Evolutionary conservation across 2,329 filamentous ascomycete species (phyloP).

Genomic region (Ascochyta fabae): DNA sequence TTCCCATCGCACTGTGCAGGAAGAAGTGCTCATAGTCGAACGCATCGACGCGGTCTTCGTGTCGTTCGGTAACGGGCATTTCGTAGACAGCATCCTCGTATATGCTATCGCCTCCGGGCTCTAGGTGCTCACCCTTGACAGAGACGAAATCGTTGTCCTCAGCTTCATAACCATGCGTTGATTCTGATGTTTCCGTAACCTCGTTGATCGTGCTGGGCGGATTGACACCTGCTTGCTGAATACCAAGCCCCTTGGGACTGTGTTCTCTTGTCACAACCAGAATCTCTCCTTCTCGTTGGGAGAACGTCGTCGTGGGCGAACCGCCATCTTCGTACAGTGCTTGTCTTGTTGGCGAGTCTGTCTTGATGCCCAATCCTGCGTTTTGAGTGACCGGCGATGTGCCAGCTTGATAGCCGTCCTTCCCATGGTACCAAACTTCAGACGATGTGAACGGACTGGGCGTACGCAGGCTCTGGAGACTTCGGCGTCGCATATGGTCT

Average conservation of each 20-base stretch:
- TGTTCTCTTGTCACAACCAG: conserved; percentile 11
- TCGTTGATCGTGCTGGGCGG: conserved; percentile 31
- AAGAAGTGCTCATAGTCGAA: conserved; percentile 98
- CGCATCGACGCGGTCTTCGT: conserved; percentile 92
- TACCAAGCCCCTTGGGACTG: conserved; percentile 19
- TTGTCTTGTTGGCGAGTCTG: conserved; percentile 32
- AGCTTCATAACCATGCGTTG: conserved; percentile 36
- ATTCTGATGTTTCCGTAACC: conserved; percentile 26
- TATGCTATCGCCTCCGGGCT: conserved; percentile 42
- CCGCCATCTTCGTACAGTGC: conserved; percentile 27
- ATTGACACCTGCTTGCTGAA: conserved; percentile 30
- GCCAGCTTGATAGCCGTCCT: conserved; percentile 36
- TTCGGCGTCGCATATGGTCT: conserved; percentile 78
- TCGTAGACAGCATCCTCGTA: conserved; percentile 56
- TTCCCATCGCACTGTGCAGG: conserved; percentile 88
- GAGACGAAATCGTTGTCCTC: conserved; percentile 52
- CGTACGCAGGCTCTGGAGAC: conserved; percentile 75
- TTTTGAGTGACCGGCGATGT: conserved; percentile 33
- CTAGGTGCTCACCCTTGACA: conserved; percentile 37
- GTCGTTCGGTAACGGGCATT: conserved; percentile 60
- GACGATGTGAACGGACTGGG: conserved; percentile 82
- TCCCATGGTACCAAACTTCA: conserved; percentile 61
- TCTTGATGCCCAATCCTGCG: conserved; percentile 40
- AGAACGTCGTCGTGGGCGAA: conserved; percentile 22
- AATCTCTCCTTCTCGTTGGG: conserved; percentile 28